Conservation (phyloP, 805 yeast genomes). For the Starmerella roubikii region DNA sequence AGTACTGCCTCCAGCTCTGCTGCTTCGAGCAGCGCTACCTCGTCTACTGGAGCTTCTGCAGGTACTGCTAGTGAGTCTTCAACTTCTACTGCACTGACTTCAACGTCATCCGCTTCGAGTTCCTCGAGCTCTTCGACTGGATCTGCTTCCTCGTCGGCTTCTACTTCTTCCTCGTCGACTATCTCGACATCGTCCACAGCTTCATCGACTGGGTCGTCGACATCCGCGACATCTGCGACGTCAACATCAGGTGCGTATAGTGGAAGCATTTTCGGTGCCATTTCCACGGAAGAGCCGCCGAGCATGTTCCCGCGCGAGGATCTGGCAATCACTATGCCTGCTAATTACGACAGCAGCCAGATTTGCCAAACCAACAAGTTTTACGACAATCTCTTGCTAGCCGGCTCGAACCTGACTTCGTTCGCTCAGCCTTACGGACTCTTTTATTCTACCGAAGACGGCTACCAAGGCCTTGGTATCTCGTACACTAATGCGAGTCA, state of each 20-base stretch:
- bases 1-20: slow-evolving; percentile 1
- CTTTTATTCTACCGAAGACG: slow-evolving; percentile 36
- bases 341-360: slow-evolving; percentile 34
- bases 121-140: neutral
- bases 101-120: neutral
- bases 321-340: slow-evolving; percentile 35
- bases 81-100: neutral
- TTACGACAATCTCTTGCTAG: slow-evolving; percentile 50
- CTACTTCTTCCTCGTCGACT: neutral
- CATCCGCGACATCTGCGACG: slow-evolving; percentile 12
- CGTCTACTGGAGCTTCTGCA: slow-evolving; percentile 1
- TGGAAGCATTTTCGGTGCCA: slow-evolving; percentile 36
- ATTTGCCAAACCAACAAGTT: slow-evolving; percentile 65
- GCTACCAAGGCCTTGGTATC: slow-evolving; percentile 46
- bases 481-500: slow-evolving; percentile 39
- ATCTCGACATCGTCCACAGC: neutral
- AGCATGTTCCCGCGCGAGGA: slow-evolving; percentile 34
- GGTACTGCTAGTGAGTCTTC: neutral
- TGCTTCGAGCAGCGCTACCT: neutral
- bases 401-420: slow-evolving; percentile 38
- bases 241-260: slow-evolving; percentile 20
- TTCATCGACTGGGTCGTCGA: slow-evolving; percentile 3
- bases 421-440: slow-evolving; percentile 57
- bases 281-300: slow-evolving; percentile 36
- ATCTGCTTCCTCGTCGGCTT: slow-evolving; percentile 5